Conservation (phyloP, 2,329 filamentous ascomycete species). For the Rugonectria rugulosa region DNA sequence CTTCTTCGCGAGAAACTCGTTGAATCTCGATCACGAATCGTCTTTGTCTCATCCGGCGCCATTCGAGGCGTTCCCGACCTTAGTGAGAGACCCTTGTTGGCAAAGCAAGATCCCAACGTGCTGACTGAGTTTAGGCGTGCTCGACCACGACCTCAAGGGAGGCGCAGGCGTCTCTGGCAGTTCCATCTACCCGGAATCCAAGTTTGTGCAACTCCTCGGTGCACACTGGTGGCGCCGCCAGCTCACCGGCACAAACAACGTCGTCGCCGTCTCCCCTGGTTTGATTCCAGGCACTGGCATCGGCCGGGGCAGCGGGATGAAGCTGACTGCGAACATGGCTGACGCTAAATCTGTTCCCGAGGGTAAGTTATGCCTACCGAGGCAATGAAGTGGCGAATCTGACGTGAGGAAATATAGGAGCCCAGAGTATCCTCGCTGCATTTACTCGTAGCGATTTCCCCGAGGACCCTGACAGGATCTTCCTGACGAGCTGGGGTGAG, state of each 20-base stretch:
- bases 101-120: neutral
- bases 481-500: slow-evolving; percentile 64
- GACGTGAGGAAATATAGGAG: slow-evolving; percentile 44
- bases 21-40: slow-evolving; percentile 54
- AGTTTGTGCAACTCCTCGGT: slow-evolving; percentile 59
- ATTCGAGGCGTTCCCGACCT: slow-evolving; percentile 50
- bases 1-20: slow-evolving; percentile 57
- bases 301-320: slow-evolving; percentile 40
- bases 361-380: slow-evolving; percentile 42
- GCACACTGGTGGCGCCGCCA: slow-evolving; percentile 65
- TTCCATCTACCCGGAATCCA: slow-evolving; percentile 52
- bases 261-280: slow-evolving; percentile 63
- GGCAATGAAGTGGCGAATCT: slow-evolving; percentile 5
- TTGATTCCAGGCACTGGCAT: slow-evolving; percentile 59
- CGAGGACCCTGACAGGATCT: slow-evolving; percentile 59
- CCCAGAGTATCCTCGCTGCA: slow-evolving; percentile 53
- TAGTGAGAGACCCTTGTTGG: slow-evolving; percentile 35
- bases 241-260: slow-evolving; percentile 51
- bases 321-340: slow-evolving; percentile 43
- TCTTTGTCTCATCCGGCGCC: slow-evolving; percentile 60
- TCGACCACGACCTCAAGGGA: slow-evolving; percentile 50
- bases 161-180: slow-evolving; percentile 43
- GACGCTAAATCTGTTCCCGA: slow-evolving; percentile 58
- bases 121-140: slow-evolving; percentile 38
- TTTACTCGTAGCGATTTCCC: slow-evolving; percentile 56